Conservation (phyloP, 495 filamentous ascomycete species). For the Poronia punctata region DNA sequence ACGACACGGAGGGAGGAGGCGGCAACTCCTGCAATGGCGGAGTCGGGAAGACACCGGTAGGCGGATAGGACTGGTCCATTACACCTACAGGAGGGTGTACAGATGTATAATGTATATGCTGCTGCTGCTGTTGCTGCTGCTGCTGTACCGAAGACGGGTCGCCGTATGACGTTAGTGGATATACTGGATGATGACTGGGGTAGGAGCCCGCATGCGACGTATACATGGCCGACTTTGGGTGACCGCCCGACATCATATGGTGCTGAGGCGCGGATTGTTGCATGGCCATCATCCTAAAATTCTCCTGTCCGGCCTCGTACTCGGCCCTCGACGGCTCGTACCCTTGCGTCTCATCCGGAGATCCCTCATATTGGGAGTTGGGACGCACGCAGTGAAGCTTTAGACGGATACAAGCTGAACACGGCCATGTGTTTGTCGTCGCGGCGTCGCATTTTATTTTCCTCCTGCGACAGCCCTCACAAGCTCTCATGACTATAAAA, state of each 20-base stretch:
- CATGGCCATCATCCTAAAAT: conserved; percentile 45
- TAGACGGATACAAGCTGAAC: conserved; percentile 84
- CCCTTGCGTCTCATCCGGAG: conserved; percentile 38
- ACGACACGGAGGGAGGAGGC: conserved; percentile 31
- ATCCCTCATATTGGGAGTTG: conserved; percentile 79
- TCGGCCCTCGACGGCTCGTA: conserved; percentile 41
- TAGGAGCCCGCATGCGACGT: conserved; percentile 29
- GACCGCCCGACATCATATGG: conserved; percentile 20
- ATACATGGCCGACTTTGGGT: conserved; percentile 34
- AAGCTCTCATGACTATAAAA: conserved; percentile 87
- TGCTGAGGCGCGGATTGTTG: conserved; percentile 33
- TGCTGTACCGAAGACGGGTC: conserved; percentile 36
- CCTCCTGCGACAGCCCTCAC: conserved; percentile 86
- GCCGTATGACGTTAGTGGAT: conserved; percentile 38
- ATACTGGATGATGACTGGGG: conserved; percentile 34
- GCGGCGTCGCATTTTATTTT: conserved; percentile 98
- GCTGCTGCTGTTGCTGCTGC: too few species aligned
- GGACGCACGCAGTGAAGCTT: conserved; percentile 93
- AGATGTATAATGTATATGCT: conserved; percentile 42
- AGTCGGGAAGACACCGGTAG: conserved; percentile 44
- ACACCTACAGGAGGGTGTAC: conserved; percentile 39
- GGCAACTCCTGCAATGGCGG: conserved; percentile 46
- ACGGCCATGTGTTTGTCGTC: conserved; percentile 97
- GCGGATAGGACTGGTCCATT: conserved; percentile 44
- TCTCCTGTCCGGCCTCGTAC: conserved; percentile 47